Evolutionary conservation across 2,329 filamentous ascomycete species (phyloP).

Genomic region (Orbilia blumenaviensis): DNA sequence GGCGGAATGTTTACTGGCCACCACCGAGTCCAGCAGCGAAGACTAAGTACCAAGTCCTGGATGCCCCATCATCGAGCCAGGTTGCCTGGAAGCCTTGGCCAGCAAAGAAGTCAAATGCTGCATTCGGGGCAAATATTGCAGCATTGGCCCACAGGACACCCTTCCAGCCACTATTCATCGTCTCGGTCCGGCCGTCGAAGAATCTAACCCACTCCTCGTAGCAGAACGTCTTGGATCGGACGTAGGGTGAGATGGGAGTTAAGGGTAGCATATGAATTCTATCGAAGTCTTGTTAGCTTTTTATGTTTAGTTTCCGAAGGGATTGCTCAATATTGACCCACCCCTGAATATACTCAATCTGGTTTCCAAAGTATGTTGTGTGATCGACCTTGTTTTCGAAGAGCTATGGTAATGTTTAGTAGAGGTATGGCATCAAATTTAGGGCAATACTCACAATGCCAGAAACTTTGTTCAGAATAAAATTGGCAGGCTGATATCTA

Average conservation of each 20-base stretch:
- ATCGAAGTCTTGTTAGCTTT: conserved; percentile 56
- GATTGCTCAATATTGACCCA: conserved; percentile 40
- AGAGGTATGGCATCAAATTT: conserved; percentile 62
- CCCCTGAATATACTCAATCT: conserved; percentile 75
- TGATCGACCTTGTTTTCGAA: conserved; percentile 98
- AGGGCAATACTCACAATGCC: conserved; percentile 59
- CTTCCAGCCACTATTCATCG: conserved; percentile 80
- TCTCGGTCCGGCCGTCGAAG: conserved; percentile 74
- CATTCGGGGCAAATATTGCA: conserved; percentile 75
- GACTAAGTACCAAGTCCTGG: conserved; percentile 83
- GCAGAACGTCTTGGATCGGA: conserved; percentile 75
- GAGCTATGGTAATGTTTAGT: conserved; percentile 62
- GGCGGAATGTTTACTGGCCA: neutral
- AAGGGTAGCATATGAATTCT: conserved; percentile 87
- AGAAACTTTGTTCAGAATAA: conserved; percentile 75
- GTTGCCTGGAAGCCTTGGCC: conserved; percentile 71
- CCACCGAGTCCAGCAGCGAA: conserved; percentile 70
- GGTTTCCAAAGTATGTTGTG: conserved; percentile 83
- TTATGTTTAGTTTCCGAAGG: too few relatives aligned
- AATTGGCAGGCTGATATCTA: conserved; percentile 75
- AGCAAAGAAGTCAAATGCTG: conserved; percentile 79
- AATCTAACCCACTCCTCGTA: conserved; percentile 81
- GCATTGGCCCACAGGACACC: conserved; percentile 85
- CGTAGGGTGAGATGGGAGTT: conserved; percentile 73
- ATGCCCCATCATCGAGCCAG: conserved; percentile 83